phyloP scores from a whole-genome alignment of 164 flowering plant genomes.

The Piper longum region DNA sequence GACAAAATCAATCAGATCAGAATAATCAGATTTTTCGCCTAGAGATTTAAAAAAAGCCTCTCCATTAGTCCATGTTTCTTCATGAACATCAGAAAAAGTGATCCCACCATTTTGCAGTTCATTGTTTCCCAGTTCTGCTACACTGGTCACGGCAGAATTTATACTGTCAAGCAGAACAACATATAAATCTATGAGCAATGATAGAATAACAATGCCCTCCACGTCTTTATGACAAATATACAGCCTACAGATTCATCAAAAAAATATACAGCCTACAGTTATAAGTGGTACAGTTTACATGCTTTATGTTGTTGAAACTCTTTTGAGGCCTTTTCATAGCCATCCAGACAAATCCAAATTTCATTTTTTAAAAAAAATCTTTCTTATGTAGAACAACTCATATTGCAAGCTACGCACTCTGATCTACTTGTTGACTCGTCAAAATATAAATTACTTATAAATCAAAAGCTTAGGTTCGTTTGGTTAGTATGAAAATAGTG shows the following conservation, averaged over 20 bases:
- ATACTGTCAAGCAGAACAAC: neutral
- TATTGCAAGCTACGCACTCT: neutral
- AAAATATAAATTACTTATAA: no score
- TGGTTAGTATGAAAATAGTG: no score
- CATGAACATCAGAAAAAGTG: constrained; percentile 9
- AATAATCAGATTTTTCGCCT: constrained; percentile 14
- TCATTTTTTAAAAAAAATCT: neutral
- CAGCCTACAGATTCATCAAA: neutral
- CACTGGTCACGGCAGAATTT: neutral
- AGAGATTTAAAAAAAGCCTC: constrained; percentile 30
- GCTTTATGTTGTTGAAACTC: neutral
- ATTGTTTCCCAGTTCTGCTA: neutral
- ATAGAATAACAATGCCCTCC: neutral
- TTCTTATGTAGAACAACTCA: neutral
- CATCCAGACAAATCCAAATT: neutral
- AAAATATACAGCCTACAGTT: neutral
- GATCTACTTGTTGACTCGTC: no score
- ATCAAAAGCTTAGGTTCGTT: neutral
- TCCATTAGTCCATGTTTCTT: constrained; percentile 37
- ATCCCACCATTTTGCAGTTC: neutral
- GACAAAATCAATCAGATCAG: constrained; percentile 55
- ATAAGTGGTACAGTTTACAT: no score
- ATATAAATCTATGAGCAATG: neutral
- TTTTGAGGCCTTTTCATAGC: neutral
- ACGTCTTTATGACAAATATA: neutral